A percentile compares a stretch with the other conserved stretches of the same genome.
Conservation (phyloP, 106 monocot species). For the Vanilla planifolia region DNA sequence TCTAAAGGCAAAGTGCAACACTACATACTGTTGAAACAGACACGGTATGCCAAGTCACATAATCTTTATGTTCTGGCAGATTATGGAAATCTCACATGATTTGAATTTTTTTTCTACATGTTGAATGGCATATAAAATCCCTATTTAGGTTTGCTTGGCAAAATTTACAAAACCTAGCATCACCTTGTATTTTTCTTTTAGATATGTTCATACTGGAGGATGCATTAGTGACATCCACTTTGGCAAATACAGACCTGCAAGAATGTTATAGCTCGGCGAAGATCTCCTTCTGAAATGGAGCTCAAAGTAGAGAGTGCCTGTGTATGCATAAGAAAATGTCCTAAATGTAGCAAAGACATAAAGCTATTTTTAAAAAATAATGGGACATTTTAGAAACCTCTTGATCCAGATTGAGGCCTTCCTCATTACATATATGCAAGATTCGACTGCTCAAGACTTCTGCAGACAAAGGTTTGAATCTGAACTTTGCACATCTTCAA, state of each 20-base stretch:
- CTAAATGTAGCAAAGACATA: not conserved
- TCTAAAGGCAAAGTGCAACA: too few species aligned
- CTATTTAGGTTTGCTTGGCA: too few species aligned
- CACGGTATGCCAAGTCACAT: too few species aligned
- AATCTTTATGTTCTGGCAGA: too few species aligned
- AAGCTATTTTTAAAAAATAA: conserved; percentile 9
- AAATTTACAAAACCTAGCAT: too few species aligned
- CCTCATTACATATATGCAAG: conserved; percentile 79
- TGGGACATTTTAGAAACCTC: conserved; percentile 38
- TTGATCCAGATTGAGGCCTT: conserved; percentile 65
- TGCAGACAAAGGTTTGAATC: conserved; percentile 86
- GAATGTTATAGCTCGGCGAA: conserved; percentile 97
- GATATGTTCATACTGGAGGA: too few species aligned
- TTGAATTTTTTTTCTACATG: too few species aligned
- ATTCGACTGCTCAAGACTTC: conserved; percentile 81
- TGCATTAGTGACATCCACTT: too few species aligned
- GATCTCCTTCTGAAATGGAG: conserved; percentile 90
- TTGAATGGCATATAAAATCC: too few species aligned
- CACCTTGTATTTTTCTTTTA: too few species aligned
- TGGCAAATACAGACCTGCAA: conserved; percentile 58
- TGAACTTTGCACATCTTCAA: conserved; percentile 97
- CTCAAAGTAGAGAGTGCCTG: conserved; percentile 83
- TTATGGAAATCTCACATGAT: too few species aligned
- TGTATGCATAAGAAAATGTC: conserved; percentile 6
- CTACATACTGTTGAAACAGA: too few species aligned